Evolutionary conservation across 1,284 basidiomycete species (phyloP).

Genomic region (Ceratobasidium theobromae): DNA sequence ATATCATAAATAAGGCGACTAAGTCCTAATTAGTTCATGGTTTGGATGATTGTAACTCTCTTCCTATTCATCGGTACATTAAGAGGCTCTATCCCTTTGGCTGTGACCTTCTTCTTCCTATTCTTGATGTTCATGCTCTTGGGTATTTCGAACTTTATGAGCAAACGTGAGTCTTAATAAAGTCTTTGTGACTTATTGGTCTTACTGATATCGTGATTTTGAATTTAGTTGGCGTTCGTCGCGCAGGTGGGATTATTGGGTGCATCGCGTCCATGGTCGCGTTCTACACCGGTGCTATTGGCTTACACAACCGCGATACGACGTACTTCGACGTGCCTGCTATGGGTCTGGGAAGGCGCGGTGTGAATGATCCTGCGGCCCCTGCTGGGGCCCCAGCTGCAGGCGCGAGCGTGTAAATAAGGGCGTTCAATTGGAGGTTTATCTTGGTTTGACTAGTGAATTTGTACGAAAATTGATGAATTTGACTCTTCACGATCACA

Average conservation of each 20-base stretch:
- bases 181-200: constrained; percentile 34
- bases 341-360: not conserved
- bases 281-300: constrained; percentile 66
- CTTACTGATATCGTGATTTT: not conserved
- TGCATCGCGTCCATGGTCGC: constrained; percentile 66
- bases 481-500: too few relatives aligned
- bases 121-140: constrained; percentile 45
- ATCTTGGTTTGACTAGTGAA: too few relatives aligned
- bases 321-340: constrained; percentile 31
- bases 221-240: constrained; percentile 40
- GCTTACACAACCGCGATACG: constrained; percentile 55
- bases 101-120: constrained; percentile 48
- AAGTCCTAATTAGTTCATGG: constrained; percentile 24
- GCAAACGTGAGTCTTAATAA: constrained; percentile 44
- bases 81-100: constrained; percentile 42
- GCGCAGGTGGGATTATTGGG: constrained; percentile 76
- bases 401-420: too few relatives aligned
- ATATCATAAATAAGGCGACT: not conserved
- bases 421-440: too few relatives aligned
- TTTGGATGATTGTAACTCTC: constrained; percentile 39
- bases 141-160: constrained; percentile 33
- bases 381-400: too few relatives aligned
- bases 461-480: too few relatives aligned
- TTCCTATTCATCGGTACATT: constrained; percentile 41
- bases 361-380: too few relatives aligned